Percentiles rank a stretch among this genome's conserved stretches.
These are phyloP conservation scores for Adiantum capillusveneris DNA, from an alignment of 75 land plant genomes.

Conservation along the genomic window DNA sequence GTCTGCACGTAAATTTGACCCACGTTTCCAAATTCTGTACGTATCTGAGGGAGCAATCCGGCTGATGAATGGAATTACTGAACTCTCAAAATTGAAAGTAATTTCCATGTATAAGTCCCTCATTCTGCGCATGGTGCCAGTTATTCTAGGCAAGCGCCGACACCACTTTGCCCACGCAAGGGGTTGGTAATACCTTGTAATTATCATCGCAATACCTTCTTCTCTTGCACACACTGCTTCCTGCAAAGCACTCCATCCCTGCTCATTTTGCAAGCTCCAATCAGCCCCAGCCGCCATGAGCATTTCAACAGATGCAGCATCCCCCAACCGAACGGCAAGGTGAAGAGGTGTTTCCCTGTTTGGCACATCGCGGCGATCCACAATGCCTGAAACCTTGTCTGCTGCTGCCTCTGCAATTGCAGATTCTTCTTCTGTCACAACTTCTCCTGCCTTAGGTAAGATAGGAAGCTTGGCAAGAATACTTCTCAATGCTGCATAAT, in stretches of 20 bases:
- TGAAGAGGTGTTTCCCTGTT: conserved; percentile 91
- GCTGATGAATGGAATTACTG: conserved; percentile 90
- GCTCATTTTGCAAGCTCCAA: conserved; percentile 91
- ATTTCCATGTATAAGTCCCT: conserved; percentile 97
- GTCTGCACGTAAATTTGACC: conserved; percentile 84
- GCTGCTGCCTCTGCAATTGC: conserved; percentile 60
- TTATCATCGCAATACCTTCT: conserved; percentile 73
- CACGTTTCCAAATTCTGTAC: conserved; percentile 97
- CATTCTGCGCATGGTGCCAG: conserved; percentile 61
- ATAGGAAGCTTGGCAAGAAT: conserved; percentile 51
- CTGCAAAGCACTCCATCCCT: conserved; percentile 91
- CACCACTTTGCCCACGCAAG: conserved; percentile 99
- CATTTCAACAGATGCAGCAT: conserved; percentile 58
- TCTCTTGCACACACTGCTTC: conserved; percentile 87
- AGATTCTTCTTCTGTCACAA: conserved; percentile 68
- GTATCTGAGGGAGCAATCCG: conserved; percentile 98
- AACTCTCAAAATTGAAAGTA: conserved; percentile 92
- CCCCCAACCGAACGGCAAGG: conserved; percentile 72
- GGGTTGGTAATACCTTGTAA: conserved; percentile 89
- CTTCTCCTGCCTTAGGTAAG: conserved; percentile 81
- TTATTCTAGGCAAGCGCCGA: conserved; percentile 75
- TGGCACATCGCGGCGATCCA: conserved; percentile 91
- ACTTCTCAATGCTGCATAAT: conserved; percentile 51
- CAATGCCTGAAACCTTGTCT: conserved; percentile 59
- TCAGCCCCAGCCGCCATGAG: conserved; percentile 90